phyloP scores from a whole-genome alignment of 148 eudicot genomes.

The Spergularia bocconei region DNA sequence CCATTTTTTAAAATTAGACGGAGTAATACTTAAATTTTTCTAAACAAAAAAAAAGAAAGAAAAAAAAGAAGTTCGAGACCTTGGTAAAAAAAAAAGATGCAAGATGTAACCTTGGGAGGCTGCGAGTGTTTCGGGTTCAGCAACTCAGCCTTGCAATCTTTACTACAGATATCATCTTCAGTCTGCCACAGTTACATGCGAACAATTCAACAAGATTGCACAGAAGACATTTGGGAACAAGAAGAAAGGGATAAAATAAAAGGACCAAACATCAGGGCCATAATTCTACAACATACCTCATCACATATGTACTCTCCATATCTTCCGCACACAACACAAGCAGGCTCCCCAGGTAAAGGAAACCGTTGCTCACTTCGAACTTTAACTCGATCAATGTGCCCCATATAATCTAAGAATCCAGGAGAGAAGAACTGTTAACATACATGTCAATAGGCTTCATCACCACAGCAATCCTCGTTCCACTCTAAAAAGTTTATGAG shows the following conservation, averaged over 20 bases:
- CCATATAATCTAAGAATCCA: slow-evolving; percentile 28
- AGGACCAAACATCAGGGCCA: background rate
- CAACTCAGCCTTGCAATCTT: slow-evolving; percentile 77
- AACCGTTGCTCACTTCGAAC: slow-evolving; percentile 64
- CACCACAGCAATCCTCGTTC: background rate
- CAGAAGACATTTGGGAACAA: background rate
- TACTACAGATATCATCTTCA: slow-evolving; percentile 81
- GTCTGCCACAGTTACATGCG: slow-evolving; percentile 44
- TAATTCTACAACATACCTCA: slow-evolving; percentile 44
- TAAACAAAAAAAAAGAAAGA: no score
- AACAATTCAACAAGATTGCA: background rate
- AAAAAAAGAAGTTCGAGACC: background rate
- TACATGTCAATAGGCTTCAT: background rate
- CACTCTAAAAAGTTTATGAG: background rate
- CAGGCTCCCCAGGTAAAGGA: slow-evolving; percentile 80
- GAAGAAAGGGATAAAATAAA: background rate
- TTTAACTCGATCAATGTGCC: slow-evolving; percentile 44
- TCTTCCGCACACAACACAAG: slow-evolving; percentile 77
- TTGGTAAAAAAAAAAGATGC: slow-evolving; percentile 7
- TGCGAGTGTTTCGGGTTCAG: slow-evolving; percentile 36
- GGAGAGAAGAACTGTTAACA: slow-evolving; percentile 4
- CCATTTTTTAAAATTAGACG: no score
- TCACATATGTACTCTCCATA: slow-evolving; percentile 83
- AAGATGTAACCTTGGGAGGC: slow-evolving; percentile 43
- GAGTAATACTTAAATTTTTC: no score